phyloP scores from a whole-genome alignment of 2,329 filamentous ascomycete genomes.

The Phoma sp. region DNA sequence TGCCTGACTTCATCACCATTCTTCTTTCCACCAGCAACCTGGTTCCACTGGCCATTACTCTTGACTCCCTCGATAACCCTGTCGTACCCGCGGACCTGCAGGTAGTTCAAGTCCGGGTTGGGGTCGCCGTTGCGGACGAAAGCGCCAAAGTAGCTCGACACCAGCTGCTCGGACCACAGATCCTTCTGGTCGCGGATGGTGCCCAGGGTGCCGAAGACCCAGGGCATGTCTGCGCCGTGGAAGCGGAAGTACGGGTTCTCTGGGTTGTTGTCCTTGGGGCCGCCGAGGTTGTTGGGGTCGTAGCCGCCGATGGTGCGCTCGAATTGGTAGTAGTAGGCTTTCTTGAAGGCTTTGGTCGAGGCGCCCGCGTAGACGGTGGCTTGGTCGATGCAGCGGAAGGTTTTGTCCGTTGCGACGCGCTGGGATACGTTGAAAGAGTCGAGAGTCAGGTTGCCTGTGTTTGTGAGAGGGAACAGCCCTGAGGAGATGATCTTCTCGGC shows the following conservation, averaged over 20 bases:
- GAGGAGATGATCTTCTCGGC: slow-evolving; percentile 44
- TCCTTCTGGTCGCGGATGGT: slow-evolving; percentile 59
- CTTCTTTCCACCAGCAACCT: slow-evolving; percentile 42
- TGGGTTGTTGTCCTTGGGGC: slow-evolving; percentile 57
- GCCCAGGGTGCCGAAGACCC: slow-evolving; percentile 60
- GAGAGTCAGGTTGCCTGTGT: slow-evolving; percentile 58
- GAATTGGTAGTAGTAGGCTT: slow-evolving; percentile 66
- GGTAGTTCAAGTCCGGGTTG: slow-evolving; percentile 55
- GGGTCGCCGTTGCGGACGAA: slow-evolving; percentile 60
- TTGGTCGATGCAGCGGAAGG: slow-evolving; percentile 66
- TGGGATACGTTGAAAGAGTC: slow-evolving; percentile 63
- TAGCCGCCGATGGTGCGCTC: slow-evolving; percentile 61
- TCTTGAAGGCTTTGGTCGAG: slow-evolving; percentile 53
- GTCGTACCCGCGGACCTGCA: slow-evolving; percentile 56
- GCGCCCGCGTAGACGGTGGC: slow-evolving; percentile 62
- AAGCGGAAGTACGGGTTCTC: slow-evolving; percentile 61
- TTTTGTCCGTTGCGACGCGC: slow-evolving; percentile 63
- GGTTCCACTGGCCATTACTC: slow-evolving; percentile 44
- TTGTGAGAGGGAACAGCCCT: slow-evolving; percentile 58
- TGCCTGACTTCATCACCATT: slow-evolving; percentile 49
- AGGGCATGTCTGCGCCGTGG: slow-evolving; percentile 61
- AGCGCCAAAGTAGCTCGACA: slow-evolving; percentile 56
- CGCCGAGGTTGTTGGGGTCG: slow-evolving; percentile 60
- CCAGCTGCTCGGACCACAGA: slow-evolving; percentile 53
- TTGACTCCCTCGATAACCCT: slow-evolving; percentile 50